Base-by-base conservation (phyloP, 768 basidiomycete species). In the Candolleomyces efflorescens region DNA sequence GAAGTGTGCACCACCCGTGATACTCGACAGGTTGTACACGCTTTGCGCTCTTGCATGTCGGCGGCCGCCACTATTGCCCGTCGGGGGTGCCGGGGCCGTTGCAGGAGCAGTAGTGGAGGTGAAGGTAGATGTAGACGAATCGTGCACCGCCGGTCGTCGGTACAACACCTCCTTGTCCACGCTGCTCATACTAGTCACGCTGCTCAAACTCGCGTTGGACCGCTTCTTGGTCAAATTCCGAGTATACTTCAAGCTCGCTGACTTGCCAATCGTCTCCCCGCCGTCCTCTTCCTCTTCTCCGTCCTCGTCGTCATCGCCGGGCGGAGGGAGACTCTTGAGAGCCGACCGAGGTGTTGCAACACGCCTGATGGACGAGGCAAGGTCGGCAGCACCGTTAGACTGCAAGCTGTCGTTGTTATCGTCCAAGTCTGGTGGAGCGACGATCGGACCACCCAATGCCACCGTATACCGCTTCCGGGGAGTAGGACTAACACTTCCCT, bases 381-480 rank as follows among this genome's bases (percentile, higher is more conserved):
- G 55, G 3, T 57, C 49, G 2, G 56, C 44, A 13, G 48, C 53
- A 11, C 26, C 51, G 38, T 55, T 51, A 17, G 45, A 38, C 65
- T 56, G 7, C 63, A 43, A 5, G 32, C 32, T 32, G 32, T 32
- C 32, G 32, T 32, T 32, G 32, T 32, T n/a, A 48, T 22, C 20
- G 43, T 44, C 43, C 43, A 62, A 54, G 26, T 64, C 68, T 6
- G 72, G 67, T 15, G 77, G 71, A 13, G 75, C 73, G 60, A 83
- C 79, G 59, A 90, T 84, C 0, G 89, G 86, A 2, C 82, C 87
- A 10, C 90, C 90, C 0, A 94, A 78, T 0, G 92, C 91, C 32
- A 93, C 91, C 0, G 92, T 93, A 66, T 94, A 93, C 39, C 92
- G 79, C 65, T 94, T 94, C 59, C 91, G 74, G 1, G 92, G 57